Evolutionary conservation across 192 early-diverging fungal genomes (phyloP).

Genomic region (Podila epigama): DNA sequence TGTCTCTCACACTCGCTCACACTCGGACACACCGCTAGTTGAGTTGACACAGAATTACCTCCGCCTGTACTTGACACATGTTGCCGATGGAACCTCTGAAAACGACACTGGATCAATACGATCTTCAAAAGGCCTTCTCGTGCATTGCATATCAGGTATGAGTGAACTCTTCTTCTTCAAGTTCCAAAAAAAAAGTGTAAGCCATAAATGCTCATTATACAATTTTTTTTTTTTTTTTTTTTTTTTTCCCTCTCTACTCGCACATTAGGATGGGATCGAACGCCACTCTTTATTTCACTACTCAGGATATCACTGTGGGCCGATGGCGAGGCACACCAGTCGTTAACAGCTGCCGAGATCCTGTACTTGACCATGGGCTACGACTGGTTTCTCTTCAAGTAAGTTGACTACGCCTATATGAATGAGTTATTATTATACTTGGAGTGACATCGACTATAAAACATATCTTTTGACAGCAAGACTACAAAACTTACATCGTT

Average conservation of each 20-base stretch:
- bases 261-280: slow-evolving; percentile 46
- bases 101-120: neutral
- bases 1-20: neutral
- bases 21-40: slow-evolving; percentile 3
- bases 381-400: slow-evolving; percentile 52
- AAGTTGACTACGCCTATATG: too few species aligned
- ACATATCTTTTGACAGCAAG: neutral
- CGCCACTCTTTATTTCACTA: slow-evolving; percentile 42
- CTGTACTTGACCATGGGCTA: slow-evolving; percentile 50
- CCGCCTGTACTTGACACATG: slow-evolving; percentile 41
- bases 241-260: neutral
- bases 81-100: slow-evolving; percentile 33
- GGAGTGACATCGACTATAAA: neutral
- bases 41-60: slow-evolving; percentile 49
- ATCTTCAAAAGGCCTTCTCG: slow-evolving; percentile 24
- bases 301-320: slow-evolving; percentile 47
- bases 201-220: neutral
- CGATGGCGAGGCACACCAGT: slow-evolving; percentile 45
- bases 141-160: slow-evolving; percentile 46
- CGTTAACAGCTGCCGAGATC: slow-evolving; percentile 47
- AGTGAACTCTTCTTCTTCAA: neutral
- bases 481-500: neutral
- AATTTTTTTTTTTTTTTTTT: neutral
- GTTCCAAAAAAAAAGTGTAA: neutral
- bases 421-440: too few species aligned